Evolutionary conservation across 495 filamentous ascomycete genomes (phyloP), one percentile per base, ranked within the genome.

Genomic region (Tuber calosporum): DNA sequence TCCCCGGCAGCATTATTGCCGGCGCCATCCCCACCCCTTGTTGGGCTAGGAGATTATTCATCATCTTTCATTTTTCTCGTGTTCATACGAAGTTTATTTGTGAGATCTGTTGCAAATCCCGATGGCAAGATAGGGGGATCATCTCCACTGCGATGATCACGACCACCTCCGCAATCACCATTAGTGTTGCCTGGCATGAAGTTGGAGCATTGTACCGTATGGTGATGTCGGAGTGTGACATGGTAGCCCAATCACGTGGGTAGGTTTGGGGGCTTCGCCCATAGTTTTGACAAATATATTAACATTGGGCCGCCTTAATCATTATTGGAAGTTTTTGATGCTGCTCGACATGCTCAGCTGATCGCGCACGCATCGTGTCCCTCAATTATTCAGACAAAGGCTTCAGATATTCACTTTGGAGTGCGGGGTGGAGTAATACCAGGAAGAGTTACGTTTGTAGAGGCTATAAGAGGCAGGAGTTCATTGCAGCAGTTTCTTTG

Each of bases 1-100:
- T 13, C 66, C 34, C 37, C 73, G 17, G 62, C 53, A 20, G 17
- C 71, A 22, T 72, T 53, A 36, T 58, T 67, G 13, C 73, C 69
- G n/a, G 34, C 62, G 19, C 38, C 37, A 66, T 22, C 36, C 41
- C 45, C 72, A 22, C 30, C 53, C 30, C 53, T 26, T 36, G 30
- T 48, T 69, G 48, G 22, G 70, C 40, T 41, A 48, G 22, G 68
- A n/a, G n/a, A 38, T 53, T 26, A 45, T 22, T 74, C 72, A 39
- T 41, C 58, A 43, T 76, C 69, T 41, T 62, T 72, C 26, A 79
- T 48, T 30, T 75, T 79, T 48, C 77, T 81, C 22, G 74, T 73
- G 41, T 81, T 79, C 70, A 81, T 79, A 66, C 48, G 74, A 26
- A 80, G 40, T 30, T 69, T 68, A 26, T 69, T 73, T 62, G 70